A percentile compares a stretch with the other conserved stretches of the same genome.
phyloP scores from a whole-genome alignment of 2,329 filamentous ascomycete genomes.

The Niveomyces coronatus region DNA sequence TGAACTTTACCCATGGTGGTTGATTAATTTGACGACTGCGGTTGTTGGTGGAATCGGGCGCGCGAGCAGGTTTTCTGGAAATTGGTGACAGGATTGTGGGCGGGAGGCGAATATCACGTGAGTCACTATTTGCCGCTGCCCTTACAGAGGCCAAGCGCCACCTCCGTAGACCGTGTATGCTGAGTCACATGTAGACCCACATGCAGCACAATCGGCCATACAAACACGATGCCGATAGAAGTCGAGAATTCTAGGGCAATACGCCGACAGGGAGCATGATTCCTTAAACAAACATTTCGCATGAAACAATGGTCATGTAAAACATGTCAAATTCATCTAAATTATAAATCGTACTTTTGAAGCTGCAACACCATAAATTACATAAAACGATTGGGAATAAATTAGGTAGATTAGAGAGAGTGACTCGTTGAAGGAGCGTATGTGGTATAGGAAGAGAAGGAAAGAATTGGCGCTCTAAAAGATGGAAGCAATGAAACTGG shows the following conservation, averaged over 20 bases:
- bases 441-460: not conserved
- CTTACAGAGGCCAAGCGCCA: slow-evolving; percentile 9
- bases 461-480: not conserved
- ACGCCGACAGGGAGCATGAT: too few relatives aligned
- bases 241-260: too few relatives aligned
- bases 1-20: slow-evolving; percentile 82
- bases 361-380: not conserved
- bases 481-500: slow-evolving; percentile 3
- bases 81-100: slow-evolving; percentile 30
- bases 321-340: not conserved
- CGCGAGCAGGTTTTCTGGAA: slow-evolving; percentile 25
- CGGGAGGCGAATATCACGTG: slow-evolving; percentile 26
- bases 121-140: slow-evolving; percentile 14
- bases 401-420: not conserved
- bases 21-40: slow-evolving; percentile 28
- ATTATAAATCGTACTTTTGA: not conserved
- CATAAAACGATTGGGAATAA: not conserved
- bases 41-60: slow-evolving; percentile 23
- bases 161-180: not conserved
- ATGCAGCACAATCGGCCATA: not conserved
- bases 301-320: too few relatives aligned
- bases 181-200: slow-evolving; percentile 1
- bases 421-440: not conserved
- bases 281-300: too few relatives aligned
- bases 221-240: too few relatives aligned